phyloP scores from a whole-genome alignment of 2,329 filamentous ascomycete species.

The Botryotinia globosa region DNA sequence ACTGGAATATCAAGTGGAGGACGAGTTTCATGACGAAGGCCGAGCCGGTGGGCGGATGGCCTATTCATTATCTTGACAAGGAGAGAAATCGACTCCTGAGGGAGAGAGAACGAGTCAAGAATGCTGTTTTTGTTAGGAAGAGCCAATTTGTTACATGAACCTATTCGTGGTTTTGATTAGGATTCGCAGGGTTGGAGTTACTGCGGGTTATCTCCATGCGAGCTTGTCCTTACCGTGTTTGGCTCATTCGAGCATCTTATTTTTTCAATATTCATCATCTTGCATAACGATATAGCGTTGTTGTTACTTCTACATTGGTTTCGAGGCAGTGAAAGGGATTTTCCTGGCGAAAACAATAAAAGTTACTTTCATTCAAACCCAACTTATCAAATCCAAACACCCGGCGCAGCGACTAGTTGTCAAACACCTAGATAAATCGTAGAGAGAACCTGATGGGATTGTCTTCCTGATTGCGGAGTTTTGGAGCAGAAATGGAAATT shows the following conservation, averaged over 20 bases:
- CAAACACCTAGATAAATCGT: background rate
- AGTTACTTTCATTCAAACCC: background rate
- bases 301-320: background rate
- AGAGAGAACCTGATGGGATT: background rate
- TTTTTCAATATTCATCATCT: background rate
- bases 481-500: too few relatives aligned
- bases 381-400: background rate
- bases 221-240: background rate
- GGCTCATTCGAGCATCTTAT: background rate
- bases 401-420: background rate
- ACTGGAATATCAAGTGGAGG: conserved; percentile 30
- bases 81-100: conserved; percentile 14
- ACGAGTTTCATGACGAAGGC: conserved; percentile 23
- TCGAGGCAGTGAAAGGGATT: background rate
- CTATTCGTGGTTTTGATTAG: background rate
- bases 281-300: background rate
- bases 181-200: background rate
- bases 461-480: background rate
- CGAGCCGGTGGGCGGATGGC: conserved; percentile 18
- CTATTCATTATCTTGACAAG: conserved; percentile 18
- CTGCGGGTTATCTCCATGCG: too few relatives aligned
- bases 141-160: conserved; percentile 8
- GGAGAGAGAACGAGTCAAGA: conserved; percentile 13
- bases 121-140: conserved; percentile 7
- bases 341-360: background rate